These are phyloP conservation scores for Helminthosporium solani DNA, from an alignment of 2,329 filamentous ascomycete species.

Conservation along the genomic window DNA sequence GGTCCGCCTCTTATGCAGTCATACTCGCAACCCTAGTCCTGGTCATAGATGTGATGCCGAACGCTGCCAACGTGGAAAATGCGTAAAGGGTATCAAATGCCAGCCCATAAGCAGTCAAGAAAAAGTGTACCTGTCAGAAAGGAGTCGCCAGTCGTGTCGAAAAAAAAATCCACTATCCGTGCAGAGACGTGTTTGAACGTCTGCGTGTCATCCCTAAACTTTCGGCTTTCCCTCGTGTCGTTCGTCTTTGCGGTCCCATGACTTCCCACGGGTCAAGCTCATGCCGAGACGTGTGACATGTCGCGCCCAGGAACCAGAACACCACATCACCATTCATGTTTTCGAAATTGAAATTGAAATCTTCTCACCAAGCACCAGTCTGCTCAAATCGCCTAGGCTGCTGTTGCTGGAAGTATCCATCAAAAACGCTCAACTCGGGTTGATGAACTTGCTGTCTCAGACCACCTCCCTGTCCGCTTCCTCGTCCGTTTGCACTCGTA, in stretches of 20 bases:
- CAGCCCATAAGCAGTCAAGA: conserved; percentile 18
- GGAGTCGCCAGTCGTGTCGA: not conserved
- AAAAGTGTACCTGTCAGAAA: not conserved
- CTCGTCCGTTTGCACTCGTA: conserved; percentile 5
- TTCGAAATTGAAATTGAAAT: too few relatives aligned
- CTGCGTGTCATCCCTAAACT: not conserved
- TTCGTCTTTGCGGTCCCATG: not conserved
- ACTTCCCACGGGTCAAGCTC: not conserved
- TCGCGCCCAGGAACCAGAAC: conserved; percentile 17
- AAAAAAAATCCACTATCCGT: not conserved
- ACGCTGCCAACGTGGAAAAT: conserved; percentile 13
- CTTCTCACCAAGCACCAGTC: conserved; percentile 5
- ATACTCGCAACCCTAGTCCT: not conserved
- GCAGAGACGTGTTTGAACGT: not conserved
- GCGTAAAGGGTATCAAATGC: conserved; percentile 34
- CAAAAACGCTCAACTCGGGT: conserved; percentile 38
- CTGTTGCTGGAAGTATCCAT: conserved; percentile 40
- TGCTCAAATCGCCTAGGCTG: conserved; percentile 12
- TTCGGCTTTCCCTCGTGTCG: not conserved
- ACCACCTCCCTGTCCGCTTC: conserved; percentile 11
- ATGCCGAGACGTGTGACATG: conserved; percentile 10
- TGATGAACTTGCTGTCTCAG: not conserved
- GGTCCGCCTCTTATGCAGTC: conserved; percentile 9
- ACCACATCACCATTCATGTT: not conserved
- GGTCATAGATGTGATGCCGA: not conserved